phyloP scores from a whole-genome alignment of 2,329 filamentous ascomycete genomes.

The Talaromyces islandicus region DNA sequence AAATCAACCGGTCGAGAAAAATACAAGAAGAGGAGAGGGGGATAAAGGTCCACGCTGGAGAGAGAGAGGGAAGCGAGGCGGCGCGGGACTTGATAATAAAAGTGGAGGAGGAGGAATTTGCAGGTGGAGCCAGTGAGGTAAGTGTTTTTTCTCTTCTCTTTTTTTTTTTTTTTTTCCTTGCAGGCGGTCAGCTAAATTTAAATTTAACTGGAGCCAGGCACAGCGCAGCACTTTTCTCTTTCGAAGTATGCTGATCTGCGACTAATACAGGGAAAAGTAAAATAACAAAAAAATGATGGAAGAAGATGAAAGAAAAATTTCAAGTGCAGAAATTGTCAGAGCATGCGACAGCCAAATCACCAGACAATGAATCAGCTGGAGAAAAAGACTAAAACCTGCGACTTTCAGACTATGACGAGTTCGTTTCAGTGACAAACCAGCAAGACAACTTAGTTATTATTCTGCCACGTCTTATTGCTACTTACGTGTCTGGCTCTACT shows the following conservation, averaged over 20 bases:
- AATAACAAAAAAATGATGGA: background rate
- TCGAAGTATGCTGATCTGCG: background rate
- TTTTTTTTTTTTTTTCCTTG: slow-evolving; percentile 12
- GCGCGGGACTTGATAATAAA: background rate
- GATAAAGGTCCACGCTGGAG: background rate
- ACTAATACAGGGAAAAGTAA: no score
- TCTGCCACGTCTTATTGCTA: background rate
- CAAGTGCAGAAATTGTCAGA: background rate
- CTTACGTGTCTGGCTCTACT: background rate
- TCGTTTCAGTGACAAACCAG: background rate
- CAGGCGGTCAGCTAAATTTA: background rate
- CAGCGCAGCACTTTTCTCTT: background rate
- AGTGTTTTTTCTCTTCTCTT: slow-evolving; percentile 9
- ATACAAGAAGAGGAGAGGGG: background rate
- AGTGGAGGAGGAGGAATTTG: slow-evolving; percentile 31
- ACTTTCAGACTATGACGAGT: background rate
- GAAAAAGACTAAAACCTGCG: background rate
- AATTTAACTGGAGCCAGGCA: background rate
- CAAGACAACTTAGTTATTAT: background rate
- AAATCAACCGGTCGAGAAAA: slow-evolving; percentile 3
- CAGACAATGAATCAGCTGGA: background rate
- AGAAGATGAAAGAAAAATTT: background rate
- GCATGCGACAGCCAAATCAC: background rate
- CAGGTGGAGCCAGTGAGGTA: slow-evolving; percentile 23
- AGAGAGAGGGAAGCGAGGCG: slow-evolving; percentile 2